Evolutionary conservation across 306 rosid genomes (phyloP).

Genomic region (Cyclanthera cordifolia): DNA sequence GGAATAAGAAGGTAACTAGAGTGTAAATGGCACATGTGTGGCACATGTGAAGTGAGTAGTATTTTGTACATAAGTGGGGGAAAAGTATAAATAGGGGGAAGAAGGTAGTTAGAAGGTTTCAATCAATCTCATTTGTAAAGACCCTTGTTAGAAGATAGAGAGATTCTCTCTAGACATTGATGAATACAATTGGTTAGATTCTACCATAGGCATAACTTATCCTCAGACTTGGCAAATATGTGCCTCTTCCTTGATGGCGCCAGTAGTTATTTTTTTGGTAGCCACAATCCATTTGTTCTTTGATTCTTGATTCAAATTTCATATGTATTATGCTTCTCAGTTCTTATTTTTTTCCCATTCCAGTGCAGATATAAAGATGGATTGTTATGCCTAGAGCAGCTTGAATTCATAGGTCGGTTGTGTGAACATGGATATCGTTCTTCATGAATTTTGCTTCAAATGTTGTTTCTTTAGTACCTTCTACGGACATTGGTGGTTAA

Average conservation of each 20-base stretch:
- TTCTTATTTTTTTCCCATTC: conserved; percentile 4
- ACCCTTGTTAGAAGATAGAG: no score
- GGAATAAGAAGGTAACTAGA: no score
- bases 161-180: no score
- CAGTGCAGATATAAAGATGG: conserved; percentile 25
- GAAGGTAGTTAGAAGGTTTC: no score
- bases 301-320: not conserved
- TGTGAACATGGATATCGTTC: conserved; percentile 16
- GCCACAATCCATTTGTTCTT: not conserved
- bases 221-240: not conserved
- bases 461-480: conserved; percentile 10
- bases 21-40: no score
- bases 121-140: no score
- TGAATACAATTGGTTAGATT: no score
- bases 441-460: conserved; percentile 16
- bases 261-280: not conserved
- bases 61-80: no score
- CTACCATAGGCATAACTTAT: no score
- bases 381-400: conserved; percentile 15
- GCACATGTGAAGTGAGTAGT: no score
- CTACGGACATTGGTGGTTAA: conserved; percentile 17
- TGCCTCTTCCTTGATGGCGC: not conserved
- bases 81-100: no score
- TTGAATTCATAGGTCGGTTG: not conserved
- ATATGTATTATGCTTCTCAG: not conserved